These are phyloP conservation scores for Suillus discolor DNA, from an alignment of 768 basidiomycete genomes.

Conservation along the genomic window DNA sequence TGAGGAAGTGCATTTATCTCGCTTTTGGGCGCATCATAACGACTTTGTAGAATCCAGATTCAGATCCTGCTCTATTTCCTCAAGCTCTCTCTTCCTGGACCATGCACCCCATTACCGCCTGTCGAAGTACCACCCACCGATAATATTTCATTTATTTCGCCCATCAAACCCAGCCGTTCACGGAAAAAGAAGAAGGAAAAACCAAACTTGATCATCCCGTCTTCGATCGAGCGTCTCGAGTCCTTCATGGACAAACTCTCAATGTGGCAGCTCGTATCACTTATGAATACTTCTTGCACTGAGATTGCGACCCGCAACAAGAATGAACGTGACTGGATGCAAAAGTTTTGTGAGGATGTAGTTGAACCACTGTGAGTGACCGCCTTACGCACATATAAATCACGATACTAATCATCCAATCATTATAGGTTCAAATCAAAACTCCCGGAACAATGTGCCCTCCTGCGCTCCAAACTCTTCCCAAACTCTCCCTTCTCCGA, in stretches of 20 bases:
- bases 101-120: constrained; percentile 32
- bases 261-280: constrained; percentile 66
- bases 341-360: constrained; percentile 65
- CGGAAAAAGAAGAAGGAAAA: constrained; percentile 26
- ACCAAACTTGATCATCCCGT: constrained; percentile 24
- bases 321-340: constrained; percentile 68
- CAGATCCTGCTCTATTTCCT: constrained; percentile 74
- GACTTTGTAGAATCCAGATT: constrained; percentile 60
- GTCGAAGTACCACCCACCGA: constrained; percentile 25
- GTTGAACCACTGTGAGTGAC: constrained; percentile 62
- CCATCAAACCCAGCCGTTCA: constrained; percentile 8
- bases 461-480: constrained; percentile 70
- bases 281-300: constrained; percentile 39
- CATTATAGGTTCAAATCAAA: constrained; percentile 52
- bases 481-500: constrained; percentile 63
- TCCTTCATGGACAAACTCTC: constrained; percentile 79
- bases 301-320: constrained; percentile 16
- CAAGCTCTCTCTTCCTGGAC: constrained; percentile 62
- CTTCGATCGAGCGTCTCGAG: constrained; percentile 59
- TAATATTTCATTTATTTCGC: constrained; percentile 11
- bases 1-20: constrained; percentile 46
- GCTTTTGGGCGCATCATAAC: background rate
- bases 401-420: constrained; percentile 6
- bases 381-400: background rate
- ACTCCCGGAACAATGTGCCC: constrained; percentile 54